A percentile compares a stretch with the other conserved stretches of the same genome.
Evolutionary conservation across 2,329 filamentous ascomycete species (phyloP).

Genomic region (Clonostachys sp.): DNA sequence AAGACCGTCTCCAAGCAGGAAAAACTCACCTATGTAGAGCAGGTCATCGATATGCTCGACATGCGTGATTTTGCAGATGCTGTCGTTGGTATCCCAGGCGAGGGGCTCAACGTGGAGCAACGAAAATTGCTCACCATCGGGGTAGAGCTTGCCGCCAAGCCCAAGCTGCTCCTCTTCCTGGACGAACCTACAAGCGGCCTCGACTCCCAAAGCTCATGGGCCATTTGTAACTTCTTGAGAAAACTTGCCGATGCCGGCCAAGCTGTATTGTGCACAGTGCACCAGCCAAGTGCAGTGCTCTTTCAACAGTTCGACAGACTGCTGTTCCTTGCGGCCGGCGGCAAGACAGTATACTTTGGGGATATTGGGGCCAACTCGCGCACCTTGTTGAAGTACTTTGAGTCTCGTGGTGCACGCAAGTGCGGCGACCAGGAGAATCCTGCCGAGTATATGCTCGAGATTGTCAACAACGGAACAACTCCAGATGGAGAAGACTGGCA

Average conservation of each 20-base stretch:
- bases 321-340: constrained; percentile 49
- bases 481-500: constrained; percentile 56
- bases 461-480: constrained; percentile 34
- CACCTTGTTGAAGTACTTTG: constrained; percentile 53
- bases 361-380: constrained; percentile 56
- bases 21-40: constrained; percentile 62
- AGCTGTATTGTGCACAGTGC: constrained; percentile 44
- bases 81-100: constrained; percentile 33
- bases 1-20: constrained; percentile 66
- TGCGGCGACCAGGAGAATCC: constrained; percentile 61
- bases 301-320: constrained; percentile 51
- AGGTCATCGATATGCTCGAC: constrained; percentile 45
- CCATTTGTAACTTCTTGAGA: constrained; percentile 63
- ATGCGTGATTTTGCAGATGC: constrained; percentile 48
- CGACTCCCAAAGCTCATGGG: constrained; percentile 85
- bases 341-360: constrained; percentile 62
- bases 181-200: constrained; percentile 94
- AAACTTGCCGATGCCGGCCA: constrained; percentile 50
- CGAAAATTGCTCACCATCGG: constrained; percentile 77
- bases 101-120: constrained; percentile 36
- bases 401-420: constrained; percentile 52
- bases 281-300: constrained; percentile 34
- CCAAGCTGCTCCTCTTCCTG: constrained; percentile 81
- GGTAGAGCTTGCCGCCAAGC: constrained; percentile 90
- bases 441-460: constrained; percentile 66